Conservation (phyloP, 768 basidiomycete genomes). For the Hemileccinum rubropunctum region DNA sequence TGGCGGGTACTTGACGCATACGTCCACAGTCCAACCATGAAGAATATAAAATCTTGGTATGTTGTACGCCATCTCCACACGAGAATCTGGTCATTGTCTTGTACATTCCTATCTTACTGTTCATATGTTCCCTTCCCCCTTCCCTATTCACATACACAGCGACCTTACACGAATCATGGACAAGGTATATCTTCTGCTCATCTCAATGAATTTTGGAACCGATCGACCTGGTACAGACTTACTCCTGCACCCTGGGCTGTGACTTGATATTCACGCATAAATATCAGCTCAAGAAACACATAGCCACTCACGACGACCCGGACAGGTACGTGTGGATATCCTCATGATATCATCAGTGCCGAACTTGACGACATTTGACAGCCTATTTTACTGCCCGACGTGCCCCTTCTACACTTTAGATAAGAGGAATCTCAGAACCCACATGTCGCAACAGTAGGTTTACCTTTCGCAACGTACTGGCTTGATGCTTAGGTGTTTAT, state of each 20-base stretch:
- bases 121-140: background rate
- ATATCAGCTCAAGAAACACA: background rate
- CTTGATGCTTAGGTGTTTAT: background rate
- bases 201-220: background rate
- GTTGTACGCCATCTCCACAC: background rate
- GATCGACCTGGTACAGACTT: background rate
- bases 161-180: background rate
- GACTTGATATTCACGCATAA: background rate
- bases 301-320: background rate
- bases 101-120: background rate
- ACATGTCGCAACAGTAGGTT: constrained; percentile 12
- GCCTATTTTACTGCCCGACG: constrained; percentile 1
- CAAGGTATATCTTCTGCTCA: background rate
- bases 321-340: background rate
- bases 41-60: background rate
- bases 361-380: background rate
- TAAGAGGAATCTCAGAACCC: constrained; percentile 4
- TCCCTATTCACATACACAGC: background rate
- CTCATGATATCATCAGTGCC: background rate
- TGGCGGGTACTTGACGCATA: background rate
- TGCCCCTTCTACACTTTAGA: constrained; percentile 11
- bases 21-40: background rate
- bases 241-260: background rate
- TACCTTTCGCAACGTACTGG: too few relatives aligned
- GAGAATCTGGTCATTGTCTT: background rate